Percentiles rank a stretch among this genome's conserved stretches.
These are phyloP conservation scores for Hysterangium stoloniferum DNA, from an alignment of 768 basidiomycete species.

Conservation along the genomic window DNA sequence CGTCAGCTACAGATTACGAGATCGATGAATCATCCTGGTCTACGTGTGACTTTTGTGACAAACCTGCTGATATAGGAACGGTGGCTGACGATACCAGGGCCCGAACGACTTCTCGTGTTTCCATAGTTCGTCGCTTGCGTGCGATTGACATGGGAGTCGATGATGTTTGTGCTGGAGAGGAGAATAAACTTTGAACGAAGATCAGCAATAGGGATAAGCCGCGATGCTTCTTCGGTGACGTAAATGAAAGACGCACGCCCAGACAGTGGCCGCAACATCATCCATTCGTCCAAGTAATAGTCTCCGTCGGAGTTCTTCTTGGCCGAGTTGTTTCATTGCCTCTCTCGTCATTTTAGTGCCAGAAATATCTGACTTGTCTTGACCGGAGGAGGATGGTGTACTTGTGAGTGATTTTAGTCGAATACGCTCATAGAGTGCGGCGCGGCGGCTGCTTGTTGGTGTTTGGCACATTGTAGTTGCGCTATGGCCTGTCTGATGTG, in stretches of 20 bases:
- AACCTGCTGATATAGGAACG: slow-evolving; percentile 57
- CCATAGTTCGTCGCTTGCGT: slow-evolving; percentile 67
- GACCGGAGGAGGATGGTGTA: slow-evolving; percentile 52
- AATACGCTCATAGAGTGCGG: slow-evolving; percentile 75
- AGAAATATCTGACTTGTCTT: slow-evolving; percentile 29
- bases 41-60: neutral
- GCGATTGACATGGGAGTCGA: slow-evolving; percentile 44
- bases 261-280: slow-evolving; percentile 79
- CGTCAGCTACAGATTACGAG: slow-evolving; percentile 42
- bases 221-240: neutral
- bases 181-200: slow-evolving; percentile 52
- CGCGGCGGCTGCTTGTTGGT: slow-evolving; percentile 59
- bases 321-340: slow-evolving; percentile 60
- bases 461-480: slow-evolving; percentile 56
- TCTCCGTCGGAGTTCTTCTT: slow-evolving; percentile 71
- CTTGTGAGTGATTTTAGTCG: slow-evolving; percentile 62
- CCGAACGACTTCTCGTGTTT: slow-evolving; percentile 53
- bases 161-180: slow-evolving; percentile 41
- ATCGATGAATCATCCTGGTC: neutral
- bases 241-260: slow-evolving; percentile 55
- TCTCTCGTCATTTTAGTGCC: slow-evolving; percentile 52
- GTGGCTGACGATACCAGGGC: slow-evolving; percentile 76
- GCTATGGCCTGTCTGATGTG: slow-evolving; percentile 44
- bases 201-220: slow-evolving; percentile 3
- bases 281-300: slow-evolving; percentile 70